Base-by-base conservation (phyloP, 2,329 filamentous ascomycete genomes). In the Claviceps pazoutovae region DNA sequence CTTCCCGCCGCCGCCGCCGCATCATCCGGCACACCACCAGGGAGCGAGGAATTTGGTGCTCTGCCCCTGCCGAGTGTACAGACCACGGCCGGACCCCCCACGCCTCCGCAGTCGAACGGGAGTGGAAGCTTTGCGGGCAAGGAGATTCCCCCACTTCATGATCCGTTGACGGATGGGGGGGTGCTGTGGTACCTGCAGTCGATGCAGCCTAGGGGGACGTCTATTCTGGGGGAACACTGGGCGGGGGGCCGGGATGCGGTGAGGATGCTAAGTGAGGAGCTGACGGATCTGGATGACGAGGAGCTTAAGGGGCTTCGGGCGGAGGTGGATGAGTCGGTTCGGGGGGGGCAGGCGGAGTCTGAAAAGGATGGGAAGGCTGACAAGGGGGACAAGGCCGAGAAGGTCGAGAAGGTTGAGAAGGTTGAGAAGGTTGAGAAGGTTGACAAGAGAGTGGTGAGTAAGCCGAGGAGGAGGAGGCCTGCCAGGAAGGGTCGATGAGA, bases 221-320 rank as follows among this genome's bases (percentile, higher is more conserved):
- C 84, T 0, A 79, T 91, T 9, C 74, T 86, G 51, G 84, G 84
- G 57, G 86, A 91, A 66, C 76, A 81, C 50, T 67, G 64, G 63
- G 61, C 57, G 74, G 81, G 79, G 0, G 86, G 83, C 2, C 76
- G 83, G 37, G 85, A 90, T 51, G 80, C 85, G 1, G 68, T 74
- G 38, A 71, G 76, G 30, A 73, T 71, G 59, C 82, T 91, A 66
- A 94, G 87, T 60, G 90, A 95, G 66, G 87, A 91, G 59, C 74
- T 96, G 21, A 94, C 86, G 52, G 91, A 96, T 62, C 82, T 96
- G 64, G 90, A 95, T 60, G 90, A 96, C 57, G 89, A 94, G 49
- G 88, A 91, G 68, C 73, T 95, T 53, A 83, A 86, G 60, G 87
- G 84, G 37, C 71, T 88, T 37, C 74, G 71, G 37, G 71, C 73